A percentile compares a stretch with the other conserved stretches of the same genome.
These are phyloP conservation scores for Boletus rubescentipes DNA, from an alignment of 768 basidiomycete genomes.

Conservation along the genomic window DNA sequence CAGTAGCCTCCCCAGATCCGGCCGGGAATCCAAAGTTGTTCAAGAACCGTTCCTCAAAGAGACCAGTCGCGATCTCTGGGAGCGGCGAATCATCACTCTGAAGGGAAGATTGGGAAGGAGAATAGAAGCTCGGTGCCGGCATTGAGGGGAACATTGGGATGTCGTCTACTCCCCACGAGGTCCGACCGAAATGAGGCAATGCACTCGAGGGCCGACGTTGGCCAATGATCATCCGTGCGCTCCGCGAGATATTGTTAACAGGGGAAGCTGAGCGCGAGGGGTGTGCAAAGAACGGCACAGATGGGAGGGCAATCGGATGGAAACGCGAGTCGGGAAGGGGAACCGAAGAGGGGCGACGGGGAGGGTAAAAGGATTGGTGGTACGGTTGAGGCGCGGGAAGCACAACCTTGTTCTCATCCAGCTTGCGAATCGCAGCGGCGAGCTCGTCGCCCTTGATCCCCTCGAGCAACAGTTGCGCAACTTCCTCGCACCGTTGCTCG, in stretches of 20 bases:
- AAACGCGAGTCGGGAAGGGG: slow-evolving; percentile 49
- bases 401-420: slow-evolving; percentile 37
- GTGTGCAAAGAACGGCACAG: slow-evolving; percentile 40
- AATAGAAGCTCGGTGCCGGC: slow-evolving; percentile 1
- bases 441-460: slow-evolving; percentile 73
- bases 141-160: slow-evolving; percentile 23
- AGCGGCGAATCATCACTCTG: slow-evolving; percentile 47
- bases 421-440: slow-evolving; percentile 54
- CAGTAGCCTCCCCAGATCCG: slow-evolving; percentile 6
- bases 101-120: slow-evolving; percentile 24
- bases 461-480: slow-evolving; percentile 60
- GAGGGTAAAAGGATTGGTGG: slow-evolving; percentile 32
- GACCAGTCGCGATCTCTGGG: slow-evolving; percentile 46
- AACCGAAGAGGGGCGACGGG: slow-evolving; percentile 61
- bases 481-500: slow-evolving; percentile 44
- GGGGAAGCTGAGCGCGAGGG: slow-evolving; percentile 46
- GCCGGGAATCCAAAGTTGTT: slow-evolving; percentile 28
- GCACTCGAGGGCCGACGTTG: slow-evolving; percentile 52
- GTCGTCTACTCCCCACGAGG: slow-evolving; percentile 28
- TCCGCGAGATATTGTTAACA: slow-evolving; percentile 43
- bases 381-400: background rate
- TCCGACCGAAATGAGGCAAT: slow-evolving; percentile 34
- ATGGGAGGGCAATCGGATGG: slow-evolving; percentile 44
- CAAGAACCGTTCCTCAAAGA: slow-evolving; percentile 47
- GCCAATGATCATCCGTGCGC: slow-evolving; percentile 40